Evolutionary conservation across 768 basidiomycete genomes (phyloP).

Genomic region (Floccularia luteovirens): DNA sequence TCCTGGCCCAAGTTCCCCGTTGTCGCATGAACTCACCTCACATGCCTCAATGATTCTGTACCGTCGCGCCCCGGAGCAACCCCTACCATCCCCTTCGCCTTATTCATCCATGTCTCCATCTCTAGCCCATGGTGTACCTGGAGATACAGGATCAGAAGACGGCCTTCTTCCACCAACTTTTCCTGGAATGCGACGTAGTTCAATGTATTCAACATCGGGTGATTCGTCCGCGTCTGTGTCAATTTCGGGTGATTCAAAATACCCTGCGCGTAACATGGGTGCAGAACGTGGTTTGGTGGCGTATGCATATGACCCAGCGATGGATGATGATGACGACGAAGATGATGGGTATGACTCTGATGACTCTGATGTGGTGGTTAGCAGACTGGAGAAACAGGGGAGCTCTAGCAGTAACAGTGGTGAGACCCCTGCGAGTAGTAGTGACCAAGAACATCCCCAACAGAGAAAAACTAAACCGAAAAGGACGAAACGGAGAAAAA

Average conservation of each 20-base stretch:
- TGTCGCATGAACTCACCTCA: not conserved
- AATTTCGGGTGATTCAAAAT: constrained; percentile 21
- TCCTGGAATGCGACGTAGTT: constrained; percentile 8
- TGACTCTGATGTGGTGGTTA: constrained; percentile 27
- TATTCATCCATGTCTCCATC: too few relatives aligned
- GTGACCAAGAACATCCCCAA: too few relatives aligned
- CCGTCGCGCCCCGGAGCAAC: constrained; percentile 12
- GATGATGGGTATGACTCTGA: constrained; percentile 61
- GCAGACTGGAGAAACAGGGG: constrained; percentile 8
- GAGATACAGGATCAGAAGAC: not conserved
- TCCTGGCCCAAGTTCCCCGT: constrained; percentile 1
- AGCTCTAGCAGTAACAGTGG: too few relatives aligned
- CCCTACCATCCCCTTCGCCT: not conserved
- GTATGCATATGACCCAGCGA: constrained; percentile 55
- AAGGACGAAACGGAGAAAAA: too few relatives aligned
- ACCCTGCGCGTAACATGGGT: constrained; percentile 11
- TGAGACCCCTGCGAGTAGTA: too few relatives aligned
- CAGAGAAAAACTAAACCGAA: too few relatives aligned
- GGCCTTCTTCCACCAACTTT: constrained; percentile 1
- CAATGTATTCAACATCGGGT: constrained; percentile 17
- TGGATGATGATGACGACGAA: constrained; percentile 24
- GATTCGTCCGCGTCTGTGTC: constrained; percentile 20
- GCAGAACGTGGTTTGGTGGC: constrained; percentile 37
- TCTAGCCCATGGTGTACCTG: too few relatives aligned
- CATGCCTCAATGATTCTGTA: constrained; percentile 25